phyloP scores from a whole-genome alignment of 2,329 filamentous ascomycete genomes.

The Apiospora aurea region DNA sequence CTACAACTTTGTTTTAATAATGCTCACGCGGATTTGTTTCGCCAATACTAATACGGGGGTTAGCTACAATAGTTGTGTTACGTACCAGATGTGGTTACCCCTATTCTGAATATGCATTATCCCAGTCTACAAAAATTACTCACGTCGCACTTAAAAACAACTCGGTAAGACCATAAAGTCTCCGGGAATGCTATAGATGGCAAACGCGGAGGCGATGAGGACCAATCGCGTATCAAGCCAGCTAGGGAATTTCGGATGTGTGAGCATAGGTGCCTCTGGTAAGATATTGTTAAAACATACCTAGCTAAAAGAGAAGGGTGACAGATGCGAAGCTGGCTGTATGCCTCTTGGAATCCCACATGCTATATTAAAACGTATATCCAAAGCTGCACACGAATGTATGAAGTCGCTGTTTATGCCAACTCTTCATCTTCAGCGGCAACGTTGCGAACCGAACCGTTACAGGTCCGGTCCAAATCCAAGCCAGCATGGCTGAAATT shows the following conservation, averaged over 20 bases:
- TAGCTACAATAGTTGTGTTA: neutral
- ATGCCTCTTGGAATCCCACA: too few species aligned
- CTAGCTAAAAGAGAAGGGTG: neutral
- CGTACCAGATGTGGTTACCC: neutral
- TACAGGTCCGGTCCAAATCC: slow-evolving; percentile 62
- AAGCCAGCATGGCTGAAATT: slow-evolving; percentile 87
- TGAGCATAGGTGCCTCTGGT: neutral
- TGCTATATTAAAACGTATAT: too few species aligned
- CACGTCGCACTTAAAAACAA: too few species aligned
- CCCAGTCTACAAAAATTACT: neutral
- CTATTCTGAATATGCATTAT: neutral
- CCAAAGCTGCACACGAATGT: too few species aligned
- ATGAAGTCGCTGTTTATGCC: slow-evolving; percentile 82
- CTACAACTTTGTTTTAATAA: too few species aligned
- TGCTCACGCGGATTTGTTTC: neutral
- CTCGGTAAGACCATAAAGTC: neutral
- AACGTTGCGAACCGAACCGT: slow-evolving; percentile 85
- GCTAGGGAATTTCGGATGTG: neutral
- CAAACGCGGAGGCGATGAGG: neutral
- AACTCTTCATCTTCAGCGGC: slow-evolving; percentile 92
- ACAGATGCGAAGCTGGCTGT: too few species aligned
- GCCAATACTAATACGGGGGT: neutral
- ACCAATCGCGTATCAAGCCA: neutral
- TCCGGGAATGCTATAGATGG: too few species aligned
- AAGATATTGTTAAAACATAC: neutral